These are phyloP conservation scores for Solanum chmielewskii DNA, from an alignment of 257 asterid species.

Conservation along the genomic window DNA sequence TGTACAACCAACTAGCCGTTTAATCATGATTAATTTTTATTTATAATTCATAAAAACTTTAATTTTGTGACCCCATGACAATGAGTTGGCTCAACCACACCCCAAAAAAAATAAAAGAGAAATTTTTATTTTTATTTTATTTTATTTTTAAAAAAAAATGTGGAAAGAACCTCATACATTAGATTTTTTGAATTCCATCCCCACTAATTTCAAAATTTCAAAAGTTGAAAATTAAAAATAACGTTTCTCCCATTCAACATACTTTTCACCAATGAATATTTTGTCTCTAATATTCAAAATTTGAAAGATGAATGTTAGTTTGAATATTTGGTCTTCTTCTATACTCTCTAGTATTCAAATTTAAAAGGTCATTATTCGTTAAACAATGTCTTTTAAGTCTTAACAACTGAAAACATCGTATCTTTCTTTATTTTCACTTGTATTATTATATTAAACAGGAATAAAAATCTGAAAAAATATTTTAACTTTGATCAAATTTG, in stretches of 20 bases:
- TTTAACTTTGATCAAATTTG: too few species aligned
- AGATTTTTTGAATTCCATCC: background rate
- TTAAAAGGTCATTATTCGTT: background rate
- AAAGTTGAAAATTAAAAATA: background rate
- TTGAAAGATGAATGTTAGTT: background rate
- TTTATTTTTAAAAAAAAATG: background rate
- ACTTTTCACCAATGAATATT: background rate
- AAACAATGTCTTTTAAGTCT: too few species aligned
- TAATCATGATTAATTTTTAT: background rate
- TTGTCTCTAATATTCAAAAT: background rate
- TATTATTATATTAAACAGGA: too few species aligned
- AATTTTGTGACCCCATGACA: background rate
- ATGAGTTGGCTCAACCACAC: background rate
- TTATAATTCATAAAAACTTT: background rate
- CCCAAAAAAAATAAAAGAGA: background rate
- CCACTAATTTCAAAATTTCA: background rate
- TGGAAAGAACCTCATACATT: background rate
- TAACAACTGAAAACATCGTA: accelerated
- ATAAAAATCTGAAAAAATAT: too few species aligned
- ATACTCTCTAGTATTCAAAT: background rate
- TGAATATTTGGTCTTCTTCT: background rate
- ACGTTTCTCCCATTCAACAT: background rate
- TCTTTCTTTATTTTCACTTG: accelerated
- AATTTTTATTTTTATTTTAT: background rate
- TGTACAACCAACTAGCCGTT: background rate